Evolutionary conservation across 2,329 filamentous ascomycete genomes (phyloP), one percentile per base, ranked within the genome.

Genomic region (Ceratocystis smalleyi): DNA sequence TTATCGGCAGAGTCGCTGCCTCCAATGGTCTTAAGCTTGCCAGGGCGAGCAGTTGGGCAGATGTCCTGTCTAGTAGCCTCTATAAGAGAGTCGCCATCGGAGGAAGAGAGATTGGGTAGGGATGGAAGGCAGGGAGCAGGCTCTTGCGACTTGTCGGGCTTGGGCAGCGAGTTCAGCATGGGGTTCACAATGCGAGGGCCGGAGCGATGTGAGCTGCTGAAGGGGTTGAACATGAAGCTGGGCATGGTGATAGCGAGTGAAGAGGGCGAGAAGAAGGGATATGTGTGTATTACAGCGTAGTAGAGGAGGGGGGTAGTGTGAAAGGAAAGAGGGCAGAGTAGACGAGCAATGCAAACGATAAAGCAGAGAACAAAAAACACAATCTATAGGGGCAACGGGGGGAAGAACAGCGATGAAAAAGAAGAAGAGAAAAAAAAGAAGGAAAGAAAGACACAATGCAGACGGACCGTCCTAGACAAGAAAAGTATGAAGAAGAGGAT

Each of bases 1-100:
- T 66, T 49, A 67, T 66, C 64, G 51, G 62, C 32, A 10, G 35
- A 8, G 6, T 69, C 70, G 2, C 71, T 70, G n/a, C 77, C 77
- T 3, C 89, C 91, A 10, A 91, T 85, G 1, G 87, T 90, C 72
- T 87, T 91, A 71, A 92, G 77, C 5, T 91, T 84, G 60, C 91
- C 91, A 68, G 55, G 54, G 32, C 64, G 64, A 3, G 43, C 32
- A 15, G 45, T 6, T 2, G 57, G 27, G 17, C 22, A 12, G 19
- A 15, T n/a, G n/a, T 54, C 43, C 92, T 82, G 17, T 88, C 87
- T 66, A 81, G 82, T 15, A 17, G 24, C 43, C 15, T 63, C 40
- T 22, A 66, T 59, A 19, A 66, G 60, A 10, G 64, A 63, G 8
- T 43, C 59, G 2, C 30, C 45, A 35, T 57, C 62, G 7, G 59